phyloP scores from a whole-genome alignment of 2,329 filamentous ascomycete genomes.

The Fusarium nurragi region DNA sequence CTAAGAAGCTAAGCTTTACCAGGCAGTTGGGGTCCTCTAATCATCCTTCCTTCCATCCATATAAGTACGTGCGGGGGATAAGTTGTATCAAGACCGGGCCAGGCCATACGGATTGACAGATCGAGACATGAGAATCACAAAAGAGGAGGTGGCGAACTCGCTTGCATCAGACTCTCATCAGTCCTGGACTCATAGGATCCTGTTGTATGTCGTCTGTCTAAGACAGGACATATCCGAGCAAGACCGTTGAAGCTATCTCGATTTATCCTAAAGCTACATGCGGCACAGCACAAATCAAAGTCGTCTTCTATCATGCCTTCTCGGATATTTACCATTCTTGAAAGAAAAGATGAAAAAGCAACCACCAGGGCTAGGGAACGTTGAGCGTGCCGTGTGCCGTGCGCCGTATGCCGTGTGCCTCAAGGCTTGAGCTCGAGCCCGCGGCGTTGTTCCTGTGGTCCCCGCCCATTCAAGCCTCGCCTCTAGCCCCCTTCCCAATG shows the following conservation, averaged over 20 bases:
- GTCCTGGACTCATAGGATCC: too few species aligned
- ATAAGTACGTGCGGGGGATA: not conserved
- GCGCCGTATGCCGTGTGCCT: too few species aligned
- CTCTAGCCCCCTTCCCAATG: slow-evolving; percentile 12
- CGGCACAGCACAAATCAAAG: slow-evolving; percentile 14
- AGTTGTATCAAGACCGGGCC: not conserved
- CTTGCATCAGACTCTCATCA: not conserved
- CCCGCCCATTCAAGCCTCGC: slow-evolving; percentile 9
- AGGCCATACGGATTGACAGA: slow-evolving; percentile 4
- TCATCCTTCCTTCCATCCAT: not conserved
- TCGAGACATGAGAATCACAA: slow-evolving; percentile 12
- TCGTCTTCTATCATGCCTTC: too few species aligned
- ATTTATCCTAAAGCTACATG: slow-evolving; percentile 17
- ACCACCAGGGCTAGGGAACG: not conserved
- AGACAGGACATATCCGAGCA: not conserved
- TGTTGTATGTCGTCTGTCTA: not conserved
- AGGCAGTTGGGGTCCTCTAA: not conserved
- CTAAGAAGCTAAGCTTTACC: not conserved
- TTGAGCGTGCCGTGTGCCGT: not conserved
- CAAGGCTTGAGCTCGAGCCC: too few species aligned
- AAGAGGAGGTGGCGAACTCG: slow-evolving; percentile 27
- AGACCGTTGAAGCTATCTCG: slow-evolving; percentile 19
- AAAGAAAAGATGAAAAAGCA: not conserved
- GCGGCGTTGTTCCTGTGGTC: not conserved
- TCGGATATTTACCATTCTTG: slow-evolving; percentile 3